These are phyloP conservation scores for Beauveria scarabaeidicola DNA, from an alignment of 2,329 filamentous ascomycete species.

Conservation along the genomic window DNA sequence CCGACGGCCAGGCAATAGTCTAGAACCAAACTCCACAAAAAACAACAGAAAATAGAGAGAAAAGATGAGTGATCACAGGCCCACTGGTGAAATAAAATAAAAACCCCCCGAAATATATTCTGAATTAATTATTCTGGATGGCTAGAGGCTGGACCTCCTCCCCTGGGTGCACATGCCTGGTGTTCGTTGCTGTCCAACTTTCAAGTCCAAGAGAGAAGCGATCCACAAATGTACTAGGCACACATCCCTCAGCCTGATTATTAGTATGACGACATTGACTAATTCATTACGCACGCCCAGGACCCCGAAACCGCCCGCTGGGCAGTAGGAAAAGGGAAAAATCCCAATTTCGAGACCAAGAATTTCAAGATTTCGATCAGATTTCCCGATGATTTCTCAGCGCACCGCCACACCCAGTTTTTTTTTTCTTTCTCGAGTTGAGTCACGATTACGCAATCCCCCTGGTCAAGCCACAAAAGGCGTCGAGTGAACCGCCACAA, in stretches of 20 bases:
- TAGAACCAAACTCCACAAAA: background rate
- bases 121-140: background rate
- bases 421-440: background rate
- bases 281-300: background rate
- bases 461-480: background rate
- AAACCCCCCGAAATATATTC: background rate
- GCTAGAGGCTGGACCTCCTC: too few relatives aligned
- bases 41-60: background rate
- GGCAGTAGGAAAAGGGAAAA: background rate
- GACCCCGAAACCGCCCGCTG: background rate
- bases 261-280: conserved; percentile 8
- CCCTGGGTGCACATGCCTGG: background rate
- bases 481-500: background rate
- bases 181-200: background rate
- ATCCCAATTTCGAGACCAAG: background rate
- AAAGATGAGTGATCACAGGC: background rate
- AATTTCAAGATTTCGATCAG: conserved; percentile 7
- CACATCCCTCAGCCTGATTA: too few relatives aligned
- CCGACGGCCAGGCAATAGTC: background rate
- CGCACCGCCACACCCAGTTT: background rate
- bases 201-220: background rate
- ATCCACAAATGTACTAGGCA: background rate
- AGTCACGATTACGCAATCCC: conserved; percentile 10
- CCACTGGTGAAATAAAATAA: background rate
- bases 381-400: background rate